Evolutionary conservation across 1,284 basidiomycete genomes (phyloP).

Genomic region (Moesziomyces parantarcticus): DNA sequence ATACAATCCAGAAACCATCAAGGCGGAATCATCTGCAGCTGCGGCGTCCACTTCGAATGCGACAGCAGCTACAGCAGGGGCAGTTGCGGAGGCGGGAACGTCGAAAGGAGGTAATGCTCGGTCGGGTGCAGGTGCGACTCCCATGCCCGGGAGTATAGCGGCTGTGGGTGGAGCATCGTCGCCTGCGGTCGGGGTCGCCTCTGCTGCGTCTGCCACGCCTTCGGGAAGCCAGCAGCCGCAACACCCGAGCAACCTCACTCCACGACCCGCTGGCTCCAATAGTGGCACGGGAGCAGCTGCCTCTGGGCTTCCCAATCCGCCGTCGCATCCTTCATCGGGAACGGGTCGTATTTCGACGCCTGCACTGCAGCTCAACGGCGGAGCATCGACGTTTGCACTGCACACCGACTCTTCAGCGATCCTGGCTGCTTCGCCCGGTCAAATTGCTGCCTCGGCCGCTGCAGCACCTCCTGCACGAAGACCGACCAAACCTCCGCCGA

Average conservation of each 20-base stretch:
- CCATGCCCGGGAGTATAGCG: neutral
- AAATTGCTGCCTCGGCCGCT: slow-evolving; percentile 27
- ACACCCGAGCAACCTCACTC: slow-evolving; percentile 5
- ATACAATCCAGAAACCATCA: slow-evolving; percentile 40
- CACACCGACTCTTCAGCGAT: slow-evolving; percentile 41
- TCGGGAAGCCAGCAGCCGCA: slow-evolving; percentile 7
- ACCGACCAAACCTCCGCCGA: slow-evolving; percentile 38
- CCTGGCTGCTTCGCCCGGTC: slow-evolving; percentile 33
- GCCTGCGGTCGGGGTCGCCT: neutral
- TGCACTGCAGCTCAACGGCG: slow-evolving; percentile 35
- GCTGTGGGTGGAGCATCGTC: neutral
- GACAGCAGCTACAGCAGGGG: slow-evolving; percentile 1
- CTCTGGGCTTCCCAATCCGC: slow-evolving; percentile 7
- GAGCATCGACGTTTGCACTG: slow-evolving; percentile 33
- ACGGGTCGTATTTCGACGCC: slow-evolving; percentile 40
- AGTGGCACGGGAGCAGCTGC: slow-evolving; percentile 9
- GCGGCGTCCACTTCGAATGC: neutral
- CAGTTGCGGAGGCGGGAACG: neutral
- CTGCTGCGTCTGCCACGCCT: slow-evolving; percentile 6
- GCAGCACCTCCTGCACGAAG: slow-evolving; percentile 32
- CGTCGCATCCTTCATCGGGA: slow-evolving; percentile 24
- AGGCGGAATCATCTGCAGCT: slow-evolving; percentile 17
- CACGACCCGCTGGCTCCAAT: slow-evolving; percentile 3
- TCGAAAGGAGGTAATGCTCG: no score
- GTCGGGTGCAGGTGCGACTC: neutral